Percentiles rank a stretch among this genome's conserved stretches.
Conservation (phyloP, 331 rosid species). For the Cydonia oblonga region DNA sequence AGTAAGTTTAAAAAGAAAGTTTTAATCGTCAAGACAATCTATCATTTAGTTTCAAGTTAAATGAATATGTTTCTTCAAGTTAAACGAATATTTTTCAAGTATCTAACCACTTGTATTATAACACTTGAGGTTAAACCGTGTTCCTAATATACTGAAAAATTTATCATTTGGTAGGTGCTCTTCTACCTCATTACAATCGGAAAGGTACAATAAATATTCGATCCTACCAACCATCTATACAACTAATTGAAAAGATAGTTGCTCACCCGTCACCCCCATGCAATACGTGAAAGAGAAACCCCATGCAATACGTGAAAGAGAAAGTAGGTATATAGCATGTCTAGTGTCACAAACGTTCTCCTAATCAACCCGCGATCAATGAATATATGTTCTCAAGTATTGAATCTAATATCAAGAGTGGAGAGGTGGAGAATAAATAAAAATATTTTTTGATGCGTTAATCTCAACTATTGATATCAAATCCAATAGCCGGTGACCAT, state of each 20-base stretch:
- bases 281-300: neutral
- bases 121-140: rapidly evolving
- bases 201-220: neutral
- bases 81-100: too few relatives aligned
- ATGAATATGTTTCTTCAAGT: too few relatives aligned
- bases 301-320: neutral
- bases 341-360: neutral
- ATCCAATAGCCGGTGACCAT: too few relatives aligned
- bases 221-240: too few relatives aligned
- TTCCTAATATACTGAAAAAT: too few relatives aligned
- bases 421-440: neutral
- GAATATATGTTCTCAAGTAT: neutral
- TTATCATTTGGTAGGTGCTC: neutral
- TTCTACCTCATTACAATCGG: neutral
- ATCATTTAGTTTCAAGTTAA: too few relatives aligned
- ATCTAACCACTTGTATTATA: too few relatives aligned
- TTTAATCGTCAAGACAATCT: rapidly evolving
- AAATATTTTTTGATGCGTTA: neutral
- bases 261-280: too few relatives aligned
- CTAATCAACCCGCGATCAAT: neutral
- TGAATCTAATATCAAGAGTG: neutral
- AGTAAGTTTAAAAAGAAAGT: too few relatives aligned
- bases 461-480: too few relatives aligned
- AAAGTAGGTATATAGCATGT: neutral
- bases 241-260: too few relatives aligned